Evolutionary conservation across 805 yeast genomes (phyloP).

Genomic region (Monosporozyma siamensis): DNA sequence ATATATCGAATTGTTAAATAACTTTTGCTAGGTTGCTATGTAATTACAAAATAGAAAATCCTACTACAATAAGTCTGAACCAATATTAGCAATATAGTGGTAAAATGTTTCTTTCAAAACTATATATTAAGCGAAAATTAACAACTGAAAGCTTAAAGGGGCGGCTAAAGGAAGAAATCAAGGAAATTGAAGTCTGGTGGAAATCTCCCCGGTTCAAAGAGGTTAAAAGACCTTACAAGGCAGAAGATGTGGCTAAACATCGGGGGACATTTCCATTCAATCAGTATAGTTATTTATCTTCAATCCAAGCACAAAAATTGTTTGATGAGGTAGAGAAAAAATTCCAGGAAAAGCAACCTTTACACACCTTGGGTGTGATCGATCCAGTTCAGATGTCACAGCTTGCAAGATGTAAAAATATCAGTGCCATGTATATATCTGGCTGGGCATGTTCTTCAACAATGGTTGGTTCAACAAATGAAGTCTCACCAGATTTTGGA

Average conservation of each 20-base stretch:
- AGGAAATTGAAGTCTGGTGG: slow-evolving; percentile 43
- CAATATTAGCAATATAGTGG: too few species aligned
- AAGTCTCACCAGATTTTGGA: slow-evolving; percentile 58
- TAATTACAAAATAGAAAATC: too few species aligned
- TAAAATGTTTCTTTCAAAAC: too few species aligned
- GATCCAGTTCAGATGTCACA: slow-evolving; percentile 60
- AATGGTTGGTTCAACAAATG: slow-evolving; percentile 47
- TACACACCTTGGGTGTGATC: slow-evolving; percentile 50
- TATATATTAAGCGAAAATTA: neutral
- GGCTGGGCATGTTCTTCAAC: slow-evolving; percentile 57
- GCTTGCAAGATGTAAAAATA: slow-evolving; percentile 37
- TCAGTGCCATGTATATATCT: slow-evolving; percentile 45
- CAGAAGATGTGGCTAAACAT: slow-evolving; percentile 43
- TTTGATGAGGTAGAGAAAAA: slow-evolving; percentile 37
- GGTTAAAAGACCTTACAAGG: slow-evolving; percentile 42
- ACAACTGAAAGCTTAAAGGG: neutral
- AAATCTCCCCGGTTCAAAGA: slow-evolving; percentile 37
- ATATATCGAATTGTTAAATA: too few species aligned
- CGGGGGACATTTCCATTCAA: slow-evolving; percentile 39
- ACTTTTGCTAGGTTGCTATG: too few species aligned
- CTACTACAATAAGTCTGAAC: too few species aligned
- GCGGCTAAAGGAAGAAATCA: slow-evolving; percentile 28
- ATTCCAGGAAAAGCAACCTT: slow-evolving; percentile 36
- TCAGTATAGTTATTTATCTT: slow-evolving; percentile 35
- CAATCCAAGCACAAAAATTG: slow-evolving; percentile 44